Evolutionary conservation across 305 asterid species (phyloP), one percentile per base, ranked within the genome.

Genomic region (Euphrasia arctica): DNA sequence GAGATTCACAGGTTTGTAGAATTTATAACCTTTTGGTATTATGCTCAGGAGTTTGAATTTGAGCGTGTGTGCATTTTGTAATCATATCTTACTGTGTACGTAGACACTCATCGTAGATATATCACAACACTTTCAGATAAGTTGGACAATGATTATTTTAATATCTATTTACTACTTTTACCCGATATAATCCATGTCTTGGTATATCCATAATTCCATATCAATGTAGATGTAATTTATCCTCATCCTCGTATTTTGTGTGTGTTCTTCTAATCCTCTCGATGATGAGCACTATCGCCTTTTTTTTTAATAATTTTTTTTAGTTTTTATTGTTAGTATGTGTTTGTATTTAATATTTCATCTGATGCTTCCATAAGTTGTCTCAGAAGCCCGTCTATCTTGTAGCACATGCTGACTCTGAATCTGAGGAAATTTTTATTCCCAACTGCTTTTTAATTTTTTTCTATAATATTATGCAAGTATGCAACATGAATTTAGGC

Each of bases 1-100:
- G 99, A 54, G 99, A 93, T 78, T 93, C 99, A 59, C 99, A 90
- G 96, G 99, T 93, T 71, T 65, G 67, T 25, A 59, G 49, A 60
- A 54, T 27, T 18, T 55, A 41, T 61, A 63, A 61, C 34, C 34
- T 31, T 54, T 72, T 39, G 47, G 18, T 42, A 11, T 8, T 62
- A 11, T 31, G 54, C 34, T 56, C 47, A 45, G 61, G 66, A 14
- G 36, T 45, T 47, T 60, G 48, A 57, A 9, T 11, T 42, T 49
- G 54, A 65, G 59, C 29, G 15, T 15, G 3, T 27, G 5, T 32
- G 48, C 25, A 0, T 71, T 39, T 64, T 28, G 50, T 15, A 32
- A 36, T 36, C 54, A 25, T 54, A 36, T 1, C 15, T 22, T 65
- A 12, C 13, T 32, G 15, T 25, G 1, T 28, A 48, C n/a, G 7